phyloP scores from a whole-genome alignment of 345 rosid genomes.

The Reutealis trisperma region DNA sequence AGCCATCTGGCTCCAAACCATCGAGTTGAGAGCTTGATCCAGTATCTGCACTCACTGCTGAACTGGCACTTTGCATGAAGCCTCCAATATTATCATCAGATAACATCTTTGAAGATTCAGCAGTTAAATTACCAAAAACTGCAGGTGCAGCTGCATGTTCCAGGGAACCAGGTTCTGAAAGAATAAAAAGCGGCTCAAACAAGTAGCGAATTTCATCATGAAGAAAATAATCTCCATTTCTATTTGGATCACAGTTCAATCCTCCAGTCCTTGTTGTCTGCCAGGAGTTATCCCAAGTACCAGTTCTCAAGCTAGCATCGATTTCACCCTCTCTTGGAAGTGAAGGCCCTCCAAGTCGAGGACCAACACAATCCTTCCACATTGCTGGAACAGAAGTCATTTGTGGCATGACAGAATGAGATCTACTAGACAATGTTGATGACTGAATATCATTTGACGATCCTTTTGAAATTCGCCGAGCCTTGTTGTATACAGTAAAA shows the following conservation, averaged over 20 bases:
- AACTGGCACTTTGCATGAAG: constrained; percentile 53
- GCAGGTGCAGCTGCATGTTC: constrained; percentile 76
- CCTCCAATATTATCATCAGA: constrained; percentile 69
- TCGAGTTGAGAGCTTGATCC: constrained; percentile 72
- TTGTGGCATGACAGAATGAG: constrained; percentile 60
- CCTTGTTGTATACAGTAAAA: constrained; percentile 91
- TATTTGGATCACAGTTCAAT: constrained; percentile 69
- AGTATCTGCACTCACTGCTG: constrained; percentile 57
- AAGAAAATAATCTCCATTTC: constrained; percentile 66
- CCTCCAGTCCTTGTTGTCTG: constrained; percentile 77
- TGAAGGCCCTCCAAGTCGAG: constrained; percentile 77
- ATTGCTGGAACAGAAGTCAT: constrained; percentile 67
- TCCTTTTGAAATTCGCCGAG: constrained; percentile 83
- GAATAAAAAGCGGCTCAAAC: constrained; percentile 97
- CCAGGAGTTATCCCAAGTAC: constrained; percentile 93
- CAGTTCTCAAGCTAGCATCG: constrained; percentile 74
- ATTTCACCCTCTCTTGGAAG: constrained; percentile 88
- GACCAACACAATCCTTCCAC: constrained; percentile 89
- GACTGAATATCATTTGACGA: constrained; percentile 61
- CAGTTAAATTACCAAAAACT: constrained; percentile 45
- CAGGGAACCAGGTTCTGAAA: constrained; percentile 93
- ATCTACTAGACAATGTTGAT: constrained; percentile 61
- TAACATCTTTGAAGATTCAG: constrained; percentile 60
- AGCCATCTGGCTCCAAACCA: constrained; percentile 62
- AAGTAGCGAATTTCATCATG: constrained; percentile 71